These are phyloP conservation scores for Boletus speciosus DNA, from an alignment of 768 basidiomycete genomes.

Conservation along the genomic window DNA sequence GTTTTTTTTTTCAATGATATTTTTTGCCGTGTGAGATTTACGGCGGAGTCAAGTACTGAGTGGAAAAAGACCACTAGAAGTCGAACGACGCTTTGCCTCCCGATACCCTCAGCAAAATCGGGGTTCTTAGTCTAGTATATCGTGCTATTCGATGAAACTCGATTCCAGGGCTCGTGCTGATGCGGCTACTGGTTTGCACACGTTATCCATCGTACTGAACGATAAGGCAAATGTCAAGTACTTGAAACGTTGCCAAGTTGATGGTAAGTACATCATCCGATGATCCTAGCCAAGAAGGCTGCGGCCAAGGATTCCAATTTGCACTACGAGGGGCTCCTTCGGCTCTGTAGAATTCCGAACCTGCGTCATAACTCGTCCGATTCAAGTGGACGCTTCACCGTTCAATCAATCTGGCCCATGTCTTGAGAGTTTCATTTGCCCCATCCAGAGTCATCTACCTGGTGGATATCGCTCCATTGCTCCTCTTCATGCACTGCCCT, in stretches of 20 bases:
- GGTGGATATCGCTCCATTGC: constrained; percentile 5
- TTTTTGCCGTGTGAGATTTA: background rate
- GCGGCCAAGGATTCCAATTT: background rate
- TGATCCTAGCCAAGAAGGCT: background rate
- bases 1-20: background rate
- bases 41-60: background rate
- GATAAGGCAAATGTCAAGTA: background rate
- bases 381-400: background rate
- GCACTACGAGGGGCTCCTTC: background rate
- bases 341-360: background rate
- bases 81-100: background rate
- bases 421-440: background rate
- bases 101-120: background rate
- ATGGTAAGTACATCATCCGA: background rate
- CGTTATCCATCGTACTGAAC: background rate
- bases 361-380: constrained; percentile 3
- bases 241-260: too few species aligned
- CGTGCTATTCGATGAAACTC: too few species aligned
- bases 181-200: background rate
- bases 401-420: background rate
- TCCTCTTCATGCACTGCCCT: constrained; percentile 10
- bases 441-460: background rate
- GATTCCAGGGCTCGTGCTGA: too few species aligned
- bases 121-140: background rate
- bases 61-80: background rate